phyloP scores from a whole-genome alignment of 2,329 filamentous ascomycete species.

The Sordariomycetes sp. region DNA sequence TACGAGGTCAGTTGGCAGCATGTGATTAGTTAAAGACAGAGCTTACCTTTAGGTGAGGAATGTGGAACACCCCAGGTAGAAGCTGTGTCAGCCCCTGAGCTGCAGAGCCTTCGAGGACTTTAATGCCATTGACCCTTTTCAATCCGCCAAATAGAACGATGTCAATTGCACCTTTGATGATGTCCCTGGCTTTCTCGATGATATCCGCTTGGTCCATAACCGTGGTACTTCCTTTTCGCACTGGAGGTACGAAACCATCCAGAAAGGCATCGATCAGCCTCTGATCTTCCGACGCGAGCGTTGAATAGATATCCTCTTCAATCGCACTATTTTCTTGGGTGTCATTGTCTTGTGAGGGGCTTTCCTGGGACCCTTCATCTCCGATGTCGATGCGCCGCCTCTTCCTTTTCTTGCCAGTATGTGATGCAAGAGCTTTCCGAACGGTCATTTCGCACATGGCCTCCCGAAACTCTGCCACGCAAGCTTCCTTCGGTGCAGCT shows the following conservation, averaged over 20 bases:
- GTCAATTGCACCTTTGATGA: conserved; percentile 9
- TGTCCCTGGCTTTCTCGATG: neutral
- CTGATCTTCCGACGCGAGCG: neutral
- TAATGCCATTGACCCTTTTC: conserved; percentile 12
- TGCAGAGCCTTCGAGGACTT: conserved; percentile 7
- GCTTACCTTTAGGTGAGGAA: conserved; percentile 23
- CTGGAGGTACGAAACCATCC: neutral
- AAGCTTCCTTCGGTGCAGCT: conserved; percentile 14
- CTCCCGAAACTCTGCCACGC: conserved; percentile 15
- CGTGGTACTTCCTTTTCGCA: neutral
- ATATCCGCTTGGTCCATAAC: neutral
- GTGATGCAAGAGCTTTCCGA: neutral
- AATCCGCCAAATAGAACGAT: conserved; percentile 14
- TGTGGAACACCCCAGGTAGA: conserved; percentile 25
- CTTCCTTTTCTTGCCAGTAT: neutral
- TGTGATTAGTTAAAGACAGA: neutral
- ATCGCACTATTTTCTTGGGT: neutral
- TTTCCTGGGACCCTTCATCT: neutral
- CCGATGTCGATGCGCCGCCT: too few relatives aligned
- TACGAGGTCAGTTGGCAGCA: conserved; percentile 4
- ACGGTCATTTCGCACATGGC: conserved; percentile 16
- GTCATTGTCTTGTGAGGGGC: neutral
- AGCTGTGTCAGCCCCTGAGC: conserved; percentile 15
- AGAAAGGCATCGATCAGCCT: neutral
- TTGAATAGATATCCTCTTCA: neutral